phyloP scores from a whole-genome alignment of 2,329 filamentous ascomycete genomes.

The Diplocarpon mali region DNA sequence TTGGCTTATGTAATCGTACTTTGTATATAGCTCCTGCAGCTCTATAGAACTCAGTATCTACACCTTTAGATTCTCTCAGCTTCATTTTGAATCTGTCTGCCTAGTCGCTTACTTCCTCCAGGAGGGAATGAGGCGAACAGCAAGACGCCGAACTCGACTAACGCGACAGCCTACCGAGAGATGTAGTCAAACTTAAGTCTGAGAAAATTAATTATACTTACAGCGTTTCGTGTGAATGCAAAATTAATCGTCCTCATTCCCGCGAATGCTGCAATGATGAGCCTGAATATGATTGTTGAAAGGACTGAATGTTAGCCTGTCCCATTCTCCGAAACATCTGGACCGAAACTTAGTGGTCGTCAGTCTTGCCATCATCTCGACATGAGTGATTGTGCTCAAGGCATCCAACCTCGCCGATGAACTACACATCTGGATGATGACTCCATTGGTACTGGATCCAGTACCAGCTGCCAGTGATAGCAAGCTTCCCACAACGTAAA shows the following conservation, averaged over 20 bases:
- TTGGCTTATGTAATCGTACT: no score
- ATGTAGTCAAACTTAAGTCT: no score
- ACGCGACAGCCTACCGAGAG: slow-evolving; percentile 36
- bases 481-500: slow-evolving; percentile 53
- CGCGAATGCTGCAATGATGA: slow-evolving; percentile 44
- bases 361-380: slow-evolving; percentile 57
- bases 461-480: slow-evolving; percentile 60
- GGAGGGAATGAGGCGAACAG: not conserved
- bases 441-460: slow-evolving; percentile 58
- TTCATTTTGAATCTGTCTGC: no score
- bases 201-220: slow-evolving; percentile 26
- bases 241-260: slow-evolving; percentile 46
- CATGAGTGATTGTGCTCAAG: slow-evolving; percentile 55
- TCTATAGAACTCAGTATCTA: no score
- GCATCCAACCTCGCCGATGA: slow-evolving; percentile 52
- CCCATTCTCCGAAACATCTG: no score
- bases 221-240: slow-evolving; percentile 59
- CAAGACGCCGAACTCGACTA: not conserved
- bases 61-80: no score
- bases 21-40: no score
- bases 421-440: slow-evolving; percentile 61
- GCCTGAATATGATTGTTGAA: not conserved
- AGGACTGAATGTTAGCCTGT: no score
- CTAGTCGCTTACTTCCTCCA: not conserved
- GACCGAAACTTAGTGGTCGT: slow-evolving; percentile 29